Percentiles rank a stretch among this genome's conserved stretches.
phyloP scores from a whole-genome alignment of 345 rosid species.

The Syzygium aromaticum region DNA sequence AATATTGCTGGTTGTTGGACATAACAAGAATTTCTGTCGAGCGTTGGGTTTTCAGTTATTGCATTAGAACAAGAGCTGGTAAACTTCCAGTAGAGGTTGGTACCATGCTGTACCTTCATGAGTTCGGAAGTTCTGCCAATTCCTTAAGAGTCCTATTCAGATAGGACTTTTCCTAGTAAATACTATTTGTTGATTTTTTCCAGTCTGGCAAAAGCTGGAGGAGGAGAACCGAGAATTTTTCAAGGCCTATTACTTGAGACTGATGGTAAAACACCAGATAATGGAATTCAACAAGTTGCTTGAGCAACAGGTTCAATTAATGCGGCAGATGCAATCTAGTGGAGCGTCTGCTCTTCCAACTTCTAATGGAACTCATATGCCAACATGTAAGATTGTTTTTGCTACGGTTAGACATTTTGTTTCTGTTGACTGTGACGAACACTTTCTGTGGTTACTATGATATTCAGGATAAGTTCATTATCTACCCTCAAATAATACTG shows the following conservation, averaged over 20 bases:
- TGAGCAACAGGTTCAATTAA: conserved; percentile 79
- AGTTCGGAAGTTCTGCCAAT: background rate
- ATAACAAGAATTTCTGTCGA: background rate
- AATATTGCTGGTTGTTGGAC: background rate
- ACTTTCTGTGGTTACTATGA: background rate
- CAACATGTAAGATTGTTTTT: conserved; percentile 45
- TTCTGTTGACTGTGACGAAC: background rate
- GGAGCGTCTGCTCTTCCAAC: conserved; percentile 45
- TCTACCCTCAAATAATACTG: background rate
- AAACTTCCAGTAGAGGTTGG: background rate
- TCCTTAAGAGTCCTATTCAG: background rate
- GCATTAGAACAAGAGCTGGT: background rate
- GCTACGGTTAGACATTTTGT: background rate
- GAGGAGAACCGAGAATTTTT: conserved; percentile 94
- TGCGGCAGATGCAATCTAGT: conserved; percentile 65
- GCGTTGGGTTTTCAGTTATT: background rate
- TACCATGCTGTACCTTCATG: background rate
- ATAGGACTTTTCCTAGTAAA: background rate
- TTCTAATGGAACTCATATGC: conserved; percentile 73
- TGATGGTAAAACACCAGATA: conserved; percentile 87
- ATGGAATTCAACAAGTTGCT: conserved; percentile 89
- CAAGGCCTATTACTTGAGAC: conserved; percentile 82
- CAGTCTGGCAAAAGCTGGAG: conserved; percentile 99
- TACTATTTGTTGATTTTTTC: background rate
- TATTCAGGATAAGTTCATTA: background rate